phyloP scores from a whole-genome alignment of 192 early-diverging fungal species.

The Funneliformis geosporum region DNA sequence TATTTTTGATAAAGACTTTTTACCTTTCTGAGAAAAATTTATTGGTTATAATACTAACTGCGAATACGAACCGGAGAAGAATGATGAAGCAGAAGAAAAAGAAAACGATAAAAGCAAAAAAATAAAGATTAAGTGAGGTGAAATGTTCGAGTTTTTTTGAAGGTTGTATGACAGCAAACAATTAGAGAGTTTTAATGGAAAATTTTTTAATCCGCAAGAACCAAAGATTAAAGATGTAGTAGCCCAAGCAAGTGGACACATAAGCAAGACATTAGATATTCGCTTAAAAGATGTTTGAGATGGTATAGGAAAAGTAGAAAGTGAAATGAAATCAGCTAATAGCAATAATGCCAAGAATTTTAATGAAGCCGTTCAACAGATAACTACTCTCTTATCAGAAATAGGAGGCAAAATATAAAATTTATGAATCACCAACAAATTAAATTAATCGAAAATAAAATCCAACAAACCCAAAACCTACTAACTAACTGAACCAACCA shows the following conservation, averaged over 20 bases:
- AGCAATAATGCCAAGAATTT: neutral
- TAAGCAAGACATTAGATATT: neutral
- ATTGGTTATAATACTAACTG: neutral
- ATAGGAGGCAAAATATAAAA: too few species aligned
- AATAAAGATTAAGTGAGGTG: neutral
- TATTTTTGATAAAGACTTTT: constrained; percentile 8
- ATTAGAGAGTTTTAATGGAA: neutral
- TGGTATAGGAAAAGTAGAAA: neutral
- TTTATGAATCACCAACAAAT: too few species aligned
- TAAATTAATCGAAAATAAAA: too few species aligned
- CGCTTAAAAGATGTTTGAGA: neutral
- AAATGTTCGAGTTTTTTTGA: constrained; percentile 9
- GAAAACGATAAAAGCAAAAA: neutral
- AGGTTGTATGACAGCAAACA: neutral
- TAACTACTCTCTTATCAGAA: too few species aligned
- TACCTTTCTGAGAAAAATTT: constrained; percentile 4
- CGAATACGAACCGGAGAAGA: neutral
- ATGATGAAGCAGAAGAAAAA: neutral
- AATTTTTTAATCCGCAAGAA: neutral
- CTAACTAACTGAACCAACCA: too few species aligned
- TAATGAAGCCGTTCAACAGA: neutral
- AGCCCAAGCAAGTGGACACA: neutral
- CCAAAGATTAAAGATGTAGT: neutral
- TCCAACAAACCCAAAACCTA: too few species aligned
- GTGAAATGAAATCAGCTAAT: neutral